These are phyloP conservation scores for Cladophialophora bantiana DNA, from an alignment of 2,329 filamentous ascomycete species.

Conservation along the genomic window DNA sequence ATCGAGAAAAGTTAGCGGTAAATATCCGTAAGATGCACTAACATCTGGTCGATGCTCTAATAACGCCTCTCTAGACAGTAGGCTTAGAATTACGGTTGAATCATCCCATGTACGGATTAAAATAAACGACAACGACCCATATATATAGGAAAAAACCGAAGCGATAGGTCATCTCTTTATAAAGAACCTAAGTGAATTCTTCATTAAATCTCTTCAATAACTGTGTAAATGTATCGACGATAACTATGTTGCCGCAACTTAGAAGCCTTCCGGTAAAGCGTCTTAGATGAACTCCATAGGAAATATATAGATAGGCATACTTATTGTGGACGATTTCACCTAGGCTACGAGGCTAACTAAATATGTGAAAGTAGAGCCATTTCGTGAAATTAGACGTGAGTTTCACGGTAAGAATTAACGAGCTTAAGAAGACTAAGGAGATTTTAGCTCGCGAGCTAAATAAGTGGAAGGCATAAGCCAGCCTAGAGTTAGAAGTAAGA, in stretches of 20 bases:
- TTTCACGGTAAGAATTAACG: slow-evolving; percentile 26
- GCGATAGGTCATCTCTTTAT: slow-evolving; percentile 24
- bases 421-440: slow-evolving; percentile 26
- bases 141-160: slow-evolving; percentile 27
- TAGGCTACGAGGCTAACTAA: slow-evolving; percentile 23
- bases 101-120: slow-evolving; percentile 22
- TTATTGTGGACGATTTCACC: slow-evolving; percentile 21
- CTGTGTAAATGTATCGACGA: slow-evolving; percentile 23
- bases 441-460: slow-evolving; percentile 25
- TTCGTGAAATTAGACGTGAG: slow-evolving; percentile 28
- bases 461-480: slow-evolving; percentile 24
- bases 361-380: slow-evolving; percentile 25
- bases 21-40: slow-evolving; percentile 22
- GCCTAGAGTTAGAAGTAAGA: slow-evolving; percentile 24
- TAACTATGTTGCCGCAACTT: slow-evolving; percentile 23
- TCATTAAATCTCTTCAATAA: slow-evolving; percentile 24
- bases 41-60: slow-evolving; percentile 22
- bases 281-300: slow-evolving; percentile 13
- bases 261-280: slow-evolving; percentile 22
- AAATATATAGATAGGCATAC: slow-evolving; percentile 22
- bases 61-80: slow-evolving; percentile 24
- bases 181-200: slow-evolving; percentile 26
- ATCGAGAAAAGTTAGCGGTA: slow-evolving; percentile 25
- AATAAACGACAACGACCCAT: slow-evolving; percentile 23
- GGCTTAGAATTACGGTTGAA: slow-evolving; percentile 23